Percentiles rank a stretch among this genome's conserved stretches.
These are phyloP conservation scores for Plasmodium yoelii DNA, from an alignment of 169 alveolate genomes.

Conservation along the genomic window DNA sequence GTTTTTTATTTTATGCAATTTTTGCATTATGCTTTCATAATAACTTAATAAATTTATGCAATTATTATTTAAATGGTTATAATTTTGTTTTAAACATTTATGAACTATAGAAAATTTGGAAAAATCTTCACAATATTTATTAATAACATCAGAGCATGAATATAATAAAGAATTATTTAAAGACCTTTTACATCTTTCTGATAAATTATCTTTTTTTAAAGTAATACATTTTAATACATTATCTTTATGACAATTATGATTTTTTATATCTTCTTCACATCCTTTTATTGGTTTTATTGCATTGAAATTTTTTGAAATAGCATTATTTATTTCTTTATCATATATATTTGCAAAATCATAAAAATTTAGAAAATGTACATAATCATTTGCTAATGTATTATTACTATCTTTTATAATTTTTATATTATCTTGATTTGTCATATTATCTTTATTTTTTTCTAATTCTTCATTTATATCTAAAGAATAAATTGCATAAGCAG, in stretches of 20 bases:
- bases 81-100: slow-evolving; percentile 49
- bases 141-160: slow-evolving; percentile 48
- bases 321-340: slow-evolving; percentile 46
- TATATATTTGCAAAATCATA: slow-evolving; percentile 52
- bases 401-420: no score
- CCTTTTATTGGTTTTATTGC: slow-evolving; percentile 64
- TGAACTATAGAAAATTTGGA: slow-evolving; percentile 62
- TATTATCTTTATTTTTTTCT: slow-evolving; percentile 13
- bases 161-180: slow-evolving; percentile 50
- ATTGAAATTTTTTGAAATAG: slow-evolving; percentile 33
- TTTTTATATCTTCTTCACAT: slow-evolving; percentile 69
- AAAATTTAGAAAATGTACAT: slow-evolving; percentile 4
- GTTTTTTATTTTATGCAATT: slow-evolving; percentile 63
- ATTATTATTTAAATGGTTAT: slow-evolving; percentile 30
- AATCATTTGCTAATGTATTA: no score
- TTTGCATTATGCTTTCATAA: slow-evolving; percentile 63
- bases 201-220: slow-evolving; percentile 51
- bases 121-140: slow-evolving; percentile 23
- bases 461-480: slow-evolving; percentile 18
- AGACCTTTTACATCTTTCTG: slow-evolving; percentile 50
- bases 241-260: slow-evolving; percentile 65
- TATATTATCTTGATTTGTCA: background rate
- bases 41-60: slow-evolving; percentile 59
- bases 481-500: slow-evolving; percentile 47
- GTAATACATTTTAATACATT: slow-evolving; percentile 51